Percentiles rank a stretch among this genome's conserved stretches.
phyloP scores from a whole-genome alignment of 2,329 filamentous ascomycete species.

The Hirsutella thompsonii region DNA sequence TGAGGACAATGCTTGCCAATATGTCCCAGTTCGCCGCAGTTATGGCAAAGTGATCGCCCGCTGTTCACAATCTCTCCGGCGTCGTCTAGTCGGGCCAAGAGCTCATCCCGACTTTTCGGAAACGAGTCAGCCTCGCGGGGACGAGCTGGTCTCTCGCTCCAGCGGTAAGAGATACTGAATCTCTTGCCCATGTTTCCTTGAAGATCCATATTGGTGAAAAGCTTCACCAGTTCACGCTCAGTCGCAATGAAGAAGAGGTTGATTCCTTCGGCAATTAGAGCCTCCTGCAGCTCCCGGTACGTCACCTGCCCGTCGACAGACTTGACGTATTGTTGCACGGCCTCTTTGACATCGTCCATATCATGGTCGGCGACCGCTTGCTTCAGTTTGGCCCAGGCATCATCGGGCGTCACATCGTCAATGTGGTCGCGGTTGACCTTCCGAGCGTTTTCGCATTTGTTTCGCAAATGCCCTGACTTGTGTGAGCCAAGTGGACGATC shows the following conservation, averaged over 20 bases:
- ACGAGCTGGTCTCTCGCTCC: constrained; percentile 41
- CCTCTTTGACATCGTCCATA: constrained; percentile 49
- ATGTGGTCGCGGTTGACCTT: constrained; percentile 41
- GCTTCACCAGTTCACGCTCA: constrained; percentile 40
- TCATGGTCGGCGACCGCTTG: constrained; percentile 40
- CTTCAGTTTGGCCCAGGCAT: constrained; percentile 44
- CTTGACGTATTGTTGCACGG: constrained; percentile 48
- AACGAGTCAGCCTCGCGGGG: constrained; percentile 46
- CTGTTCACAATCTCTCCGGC: constrained; percentile 51
- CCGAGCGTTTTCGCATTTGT: constrained; percentile 46
- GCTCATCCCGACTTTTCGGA: constrained; percentile 46
- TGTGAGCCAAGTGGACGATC: constrained; percentile 4
- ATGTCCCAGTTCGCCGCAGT: constrained; percentile 55
- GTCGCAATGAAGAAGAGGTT: constrained; percentile 49
- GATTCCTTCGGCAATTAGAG: constrained; percentile 41
- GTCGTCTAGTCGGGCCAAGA: constrained; percentile 49
- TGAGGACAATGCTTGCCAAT: constrained; percentile 44
- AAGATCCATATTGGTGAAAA: constrained; percentile 59
- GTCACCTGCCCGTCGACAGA: constrained; percentile 38
- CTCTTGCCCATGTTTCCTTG: constrained; percentile 55
- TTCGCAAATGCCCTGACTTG: constrained; percentile 36
- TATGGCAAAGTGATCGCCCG: constrained; percentile 45
- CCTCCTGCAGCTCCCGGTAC: constrained; percentile 46
- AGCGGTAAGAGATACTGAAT: constrained; percentile 51
- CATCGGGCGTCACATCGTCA: constrained; percentile 35